phyloP scores from a whole-genome alignment of 352 stramenopile genomes.

The Phytophthora fragariae region DNA sequence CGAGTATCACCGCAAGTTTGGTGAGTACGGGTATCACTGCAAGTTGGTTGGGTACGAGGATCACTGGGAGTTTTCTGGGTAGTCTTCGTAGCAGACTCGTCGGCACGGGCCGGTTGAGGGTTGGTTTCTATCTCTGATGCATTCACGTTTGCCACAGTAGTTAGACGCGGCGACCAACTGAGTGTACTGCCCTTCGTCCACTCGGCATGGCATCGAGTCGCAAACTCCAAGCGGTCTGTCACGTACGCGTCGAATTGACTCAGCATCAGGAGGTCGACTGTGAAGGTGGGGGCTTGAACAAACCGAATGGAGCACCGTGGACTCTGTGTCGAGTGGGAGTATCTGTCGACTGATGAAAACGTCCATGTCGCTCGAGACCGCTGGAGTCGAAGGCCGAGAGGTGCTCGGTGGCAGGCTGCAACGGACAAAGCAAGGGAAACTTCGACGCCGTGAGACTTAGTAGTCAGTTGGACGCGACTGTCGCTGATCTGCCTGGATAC shows the following conservation, averaged over 20 bases:
- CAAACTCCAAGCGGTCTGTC: constrained; percentile 20
- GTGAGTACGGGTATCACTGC: too few species aligned
- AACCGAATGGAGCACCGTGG: too few species aligned
- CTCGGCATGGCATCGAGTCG: constrained; percentile 18
- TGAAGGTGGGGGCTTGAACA: constrained; percentile 3
- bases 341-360: neutral
- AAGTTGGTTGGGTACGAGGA: too few species aligned
- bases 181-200: constrained; percentile 13
- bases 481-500: too few species aligned
- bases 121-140: neutral
- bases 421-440: neutral
- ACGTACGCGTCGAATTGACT: constrained; percentile 29
- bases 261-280: constrained; percentile 5
- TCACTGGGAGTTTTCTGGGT: neutral
- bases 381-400: neutral
- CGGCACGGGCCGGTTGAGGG: neutral
- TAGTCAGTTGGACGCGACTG: neutral
- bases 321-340: neutral
- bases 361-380: neutral
- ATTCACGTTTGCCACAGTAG: neutral
- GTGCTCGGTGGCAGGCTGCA: neutral
- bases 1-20: too few species aligned
- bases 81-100: neutral
- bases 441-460: neutral
- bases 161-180: neutral